Conservation (phyloP, 1,284 basidiomycete genomes). For the Vanrija sp. region DNA sequence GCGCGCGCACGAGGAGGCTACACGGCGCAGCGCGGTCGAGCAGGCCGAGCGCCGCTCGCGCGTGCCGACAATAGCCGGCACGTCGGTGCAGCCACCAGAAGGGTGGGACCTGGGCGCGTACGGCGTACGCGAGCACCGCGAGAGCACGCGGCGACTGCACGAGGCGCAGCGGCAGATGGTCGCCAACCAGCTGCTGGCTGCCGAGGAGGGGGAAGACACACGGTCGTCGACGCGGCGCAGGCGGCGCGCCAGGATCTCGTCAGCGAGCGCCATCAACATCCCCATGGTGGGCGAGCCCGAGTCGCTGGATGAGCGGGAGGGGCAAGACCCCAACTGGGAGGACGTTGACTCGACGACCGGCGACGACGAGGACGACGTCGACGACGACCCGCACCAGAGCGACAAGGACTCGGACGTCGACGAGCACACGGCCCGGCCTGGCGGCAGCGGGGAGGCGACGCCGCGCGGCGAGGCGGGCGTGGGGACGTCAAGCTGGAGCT, state of each 20-base stretch:
- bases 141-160: constrained; percentile 38
- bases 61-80: constrained; percentile 27
- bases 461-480: neutral
- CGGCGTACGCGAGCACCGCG: constrained; percentile 55
- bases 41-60: constrained; percentile 37
- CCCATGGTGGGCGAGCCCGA: constrained; percentile 8
- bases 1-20: constrained; percentile 47
- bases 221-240: neutral
- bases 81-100: constrained; percentile 21
- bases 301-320: neutral
- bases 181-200: constrained; percentile 23
- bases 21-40: constrained; percentile 38
- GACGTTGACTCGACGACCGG: constrained; percentile 53
- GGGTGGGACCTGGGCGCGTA: constrained; percentile 69
- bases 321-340: constrained; percentile 43
- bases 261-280: too few species aligned
- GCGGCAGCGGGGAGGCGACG: neutral
- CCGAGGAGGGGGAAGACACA: neutral
- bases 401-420: constrained; percentile 1
- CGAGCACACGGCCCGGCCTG: neutral
- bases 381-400: neutral
- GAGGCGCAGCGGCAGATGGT: constrained; percentile 38
- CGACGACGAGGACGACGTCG: constrained; percentile 56
- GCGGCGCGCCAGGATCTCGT: too few species aligned
- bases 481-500: constrained; percentile 33